phyloP scores from a whole-genome alignment of 345 rosid species.

The Cardamine resedifolia region DNA sequence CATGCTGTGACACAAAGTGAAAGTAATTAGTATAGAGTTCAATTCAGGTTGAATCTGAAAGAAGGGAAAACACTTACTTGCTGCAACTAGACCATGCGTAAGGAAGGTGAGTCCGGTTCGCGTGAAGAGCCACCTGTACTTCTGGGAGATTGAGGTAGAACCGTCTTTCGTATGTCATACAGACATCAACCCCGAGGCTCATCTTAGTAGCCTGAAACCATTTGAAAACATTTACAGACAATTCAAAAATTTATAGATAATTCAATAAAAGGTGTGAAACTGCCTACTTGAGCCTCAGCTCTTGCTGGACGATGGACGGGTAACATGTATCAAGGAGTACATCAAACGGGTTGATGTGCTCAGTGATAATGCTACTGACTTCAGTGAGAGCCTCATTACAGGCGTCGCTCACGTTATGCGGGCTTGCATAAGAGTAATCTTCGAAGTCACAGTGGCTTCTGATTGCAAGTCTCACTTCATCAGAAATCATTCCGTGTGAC shows the following conservation, averaged over 20 bases:
- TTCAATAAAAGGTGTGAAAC: neutral
- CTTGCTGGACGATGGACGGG: slow-evolving; percentile 75
- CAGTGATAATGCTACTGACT: neutral
- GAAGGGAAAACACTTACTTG: slow-evolving; percentile 30
- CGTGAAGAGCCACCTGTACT: slow-evolving; percentile 85
- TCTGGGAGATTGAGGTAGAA: slow-evolving; percentile 80
- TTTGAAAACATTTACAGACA: neutral
- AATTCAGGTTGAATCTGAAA: neutral
- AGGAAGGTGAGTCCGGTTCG: slow-evolving; percentile 62
- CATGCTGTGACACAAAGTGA: slow-evolving; percentile 42
- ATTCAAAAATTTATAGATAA: neutral
- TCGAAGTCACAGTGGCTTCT: slow-evolving; percentile 57
- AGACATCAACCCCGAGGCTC: slow-evolving; percentile 72
- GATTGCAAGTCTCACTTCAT: slow-evolving; percentile 66
- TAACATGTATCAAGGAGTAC: slow-evolving; percentile 73
- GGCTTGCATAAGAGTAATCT: slow-evolving; percentile 19
- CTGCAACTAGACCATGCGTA: slow-evolving; percentile 76
- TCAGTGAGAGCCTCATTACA: slow-evolving; percentile 46
- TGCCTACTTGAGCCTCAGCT: slow-evolving; percentile 64
- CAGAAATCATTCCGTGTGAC: slow-evolving; percentile 90
- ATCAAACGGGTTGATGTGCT: slow-evolving; percentile 55
- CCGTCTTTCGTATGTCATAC: slow-evolving; percentile 61
- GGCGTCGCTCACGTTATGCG: slow-evolving; percentile 41
- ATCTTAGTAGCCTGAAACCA: slow-evolving; percentile 60
- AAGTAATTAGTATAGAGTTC: neutral